Base-by-base conservation (phyloP, 192 early-diverging fungal species). In the Diversispora epigaea region DNA sequence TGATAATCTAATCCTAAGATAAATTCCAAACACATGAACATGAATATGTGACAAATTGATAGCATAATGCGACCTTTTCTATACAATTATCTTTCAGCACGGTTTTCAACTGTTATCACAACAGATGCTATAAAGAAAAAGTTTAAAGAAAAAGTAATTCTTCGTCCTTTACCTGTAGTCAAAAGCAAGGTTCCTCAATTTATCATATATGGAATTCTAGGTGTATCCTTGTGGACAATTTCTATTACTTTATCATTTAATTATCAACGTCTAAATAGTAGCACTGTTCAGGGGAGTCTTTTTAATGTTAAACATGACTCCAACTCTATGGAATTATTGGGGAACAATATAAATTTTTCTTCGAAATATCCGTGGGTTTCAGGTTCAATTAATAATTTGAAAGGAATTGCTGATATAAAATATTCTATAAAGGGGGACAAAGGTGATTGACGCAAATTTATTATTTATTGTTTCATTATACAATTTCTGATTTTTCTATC, bases 381-480 rank as follows among this genome's bases (percentile, higher is more conserved):
- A n/a, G 88, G 88, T 3, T 83, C 80, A 0, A 85, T 89, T 11
- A 88, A 88, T 54, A 84, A 89, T 78, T 78, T 89, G 57, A 86
- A 89, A 68, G 88, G 88, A 5, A 69, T 81, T 32, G 81, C 88
- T 17, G 77, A 89, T 74, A 86, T 88, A 65, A 72, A 77, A 49
- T 88, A 85, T 46, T 76, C 82, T 32, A 83, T 89, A 19, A 77
- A 77, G 6, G 88, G 88, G 2, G 79, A 80, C 22, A 83, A 80
- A 56, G 87, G 85, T 71, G 81, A 40, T 9, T 19, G 6, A 32
- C 25, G 2, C 25, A 32, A 32, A 32, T 32, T 32, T 32, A 32
- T 32, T 32, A 32, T 32, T 32, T 32, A 32, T 32, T 32, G 2
- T 32, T 32, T 32, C 25, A 32, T 32, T 32, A 32, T 32, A 32